Percentiles rank a stretch among this genome's conserved stretches.
Conservation (phyloP, 2,329 filamentous ascomycete species). For the Fusarium redolens region DNA sequence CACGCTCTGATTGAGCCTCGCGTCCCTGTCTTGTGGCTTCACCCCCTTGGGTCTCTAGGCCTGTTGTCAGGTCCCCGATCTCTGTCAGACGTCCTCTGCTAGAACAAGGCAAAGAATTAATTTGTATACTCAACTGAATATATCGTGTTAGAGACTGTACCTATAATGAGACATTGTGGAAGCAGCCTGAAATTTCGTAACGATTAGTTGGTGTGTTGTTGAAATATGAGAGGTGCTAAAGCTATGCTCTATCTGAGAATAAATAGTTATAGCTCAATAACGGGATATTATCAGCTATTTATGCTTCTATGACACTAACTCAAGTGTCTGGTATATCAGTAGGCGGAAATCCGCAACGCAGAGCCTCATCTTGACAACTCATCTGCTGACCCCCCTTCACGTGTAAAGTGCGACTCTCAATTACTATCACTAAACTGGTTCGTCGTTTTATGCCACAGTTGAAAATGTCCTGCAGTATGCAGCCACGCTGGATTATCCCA, state of each 20-base stretch:
- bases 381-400: background rate
- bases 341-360: background rate
- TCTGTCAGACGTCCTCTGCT: background rate
- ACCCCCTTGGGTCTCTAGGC: accelerated
- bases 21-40: background rate
- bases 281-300: background rate
- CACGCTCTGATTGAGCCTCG: too few relatives aligned
- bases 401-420: background rate
- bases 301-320: background rate
- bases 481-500: background rate
- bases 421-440: background rate
- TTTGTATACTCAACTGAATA: background rate
- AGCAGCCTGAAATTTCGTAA: too few relatives aligned
- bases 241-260: background rate
- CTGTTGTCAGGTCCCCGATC: background rate
- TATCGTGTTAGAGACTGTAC: background rate
- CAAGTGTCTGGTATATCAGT: background rate
- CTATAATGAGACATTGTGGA: background rate
- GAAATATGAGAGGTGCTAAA: background rate
- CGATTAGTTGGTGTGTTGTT: too few relatives aligned
- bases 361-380: background rate
- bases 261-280: accelerated
- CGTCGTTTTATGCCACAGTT: background rate
- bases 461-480: background rate
- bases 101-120: background rate